Conservation (phyloP, 1,284 basidiomycete species). For the Papiliotrema flavescens region DNA sequence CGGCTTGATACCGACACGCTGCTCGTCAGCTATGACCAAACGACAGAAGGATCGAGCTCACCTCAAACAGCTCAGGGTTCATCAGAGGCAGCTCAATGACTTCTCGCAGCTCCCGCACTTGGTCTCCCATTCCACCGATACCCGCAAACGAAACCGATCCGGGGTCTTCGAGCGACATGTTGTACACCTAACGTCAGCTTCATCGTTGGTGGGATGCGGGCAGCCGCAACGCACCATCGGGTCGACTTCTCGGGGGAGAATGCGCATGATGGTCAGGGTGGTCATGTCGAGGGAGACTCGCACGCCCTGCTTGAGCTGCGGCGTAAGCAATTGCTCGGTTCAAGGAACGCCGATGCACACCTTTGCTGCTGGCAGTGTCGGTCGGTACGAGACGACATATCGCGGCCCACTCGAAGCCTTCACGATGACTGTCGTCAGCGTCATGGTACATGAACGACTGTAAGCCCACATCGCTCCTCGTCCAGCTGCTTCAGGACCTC, state of each 20-base stretch:
- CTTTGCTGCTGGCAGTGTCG: conserved; percentile 84
- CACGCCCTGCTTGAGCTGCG: conserved; percentile 80
- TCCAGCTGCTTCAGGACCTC: conserved; percentile 99
- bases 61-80: conserved; percentile 86
- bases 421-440: conserved; percentile 73
- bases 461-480: conserved; percentile 84
- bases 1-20: conserved; percentile 93
- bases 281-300: conserved; percentile 99
- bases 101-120: conserved; percentile 94
- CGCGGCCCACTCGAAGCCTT: conserved; percentile 98
- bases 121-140: conserved; percentile 92
- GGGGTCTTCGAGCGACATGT: conserved; percentile 98
- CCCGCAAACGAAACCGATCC: conserved; percentile 94
- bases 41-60: conserved; percentile 21
- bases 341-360: conserved; percentile 23
- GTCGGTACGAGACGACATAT: conserved; percentile 98
- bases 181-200: conserved; percentile 62
- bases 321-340: background rate
- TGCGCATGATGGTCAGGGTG: conserved; percentile 97
- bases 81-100: conserved; percentile 94
- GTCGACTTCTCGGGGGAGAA: conserved; percentile 95
- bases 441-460: background rate
- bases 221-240: conserved; percentile 61
- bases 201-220: background rate
- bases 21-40: conserved; percentile 10